Conservation (phyloP, 257 asterid species). For the Przewalskia tangutica region DNA sequence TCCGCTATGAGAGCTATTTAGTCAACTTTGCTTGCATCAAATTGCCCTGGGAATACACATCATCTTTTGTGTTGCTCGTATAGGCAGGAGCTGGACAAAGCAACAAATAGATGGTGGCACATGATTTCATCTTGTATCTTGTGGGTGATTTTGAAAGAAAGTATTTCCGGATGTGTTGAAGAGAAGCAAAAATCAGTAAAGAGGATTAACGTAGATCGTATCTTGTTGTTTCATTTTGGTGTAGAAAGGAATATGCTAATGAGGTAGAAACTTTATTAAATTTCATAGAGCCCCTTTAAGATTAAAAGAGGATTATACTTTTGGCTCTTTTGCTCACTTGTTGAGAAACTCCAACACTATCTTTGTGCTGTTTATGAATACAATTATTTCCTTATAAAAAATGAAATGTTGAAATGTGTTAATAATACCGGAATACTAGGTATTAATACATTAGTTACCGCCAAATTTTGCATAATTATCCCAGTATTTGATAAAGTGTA, state of each 20-base stretch:
- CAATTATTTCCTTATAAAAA: neutral
- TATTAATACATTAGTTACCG: neutral
- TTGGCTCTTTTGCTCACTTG: neutral
- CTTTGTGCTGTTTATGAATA: neutral
- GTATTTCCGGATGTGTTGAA: neutral
- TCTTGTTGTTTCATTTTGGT: neutral
- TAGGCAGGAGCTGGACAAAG: neutral
- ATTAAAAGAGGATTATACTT: neutral
- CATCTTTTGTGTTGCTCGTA: neutral
- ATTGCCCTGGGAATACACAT: neutral
- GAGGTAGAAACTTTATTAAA: neutral
- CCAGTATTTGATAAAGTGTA: neutral
- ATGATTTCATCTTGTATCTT: neutral
- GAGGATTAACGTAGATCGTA: neutral
- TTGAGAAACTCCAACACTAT: neutral
- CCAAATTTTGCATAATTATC: neutral
- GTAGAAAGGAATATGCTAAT: neutral
- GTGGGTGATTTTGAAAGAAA: neutral
- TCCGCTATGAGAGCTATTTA: neutral
- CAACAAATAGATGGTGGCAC: neutral
- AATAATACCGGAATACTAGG: neutral
- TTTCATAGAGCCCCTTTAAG: neutral
- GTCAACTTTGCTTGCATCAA: neutral
- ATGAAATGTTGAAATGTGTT: neutral
- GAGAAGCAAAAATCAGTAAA: neutral